Base-by-base conservation (phyloP, 306 rosid genomes). In the Mimosa pudica region DNA sequence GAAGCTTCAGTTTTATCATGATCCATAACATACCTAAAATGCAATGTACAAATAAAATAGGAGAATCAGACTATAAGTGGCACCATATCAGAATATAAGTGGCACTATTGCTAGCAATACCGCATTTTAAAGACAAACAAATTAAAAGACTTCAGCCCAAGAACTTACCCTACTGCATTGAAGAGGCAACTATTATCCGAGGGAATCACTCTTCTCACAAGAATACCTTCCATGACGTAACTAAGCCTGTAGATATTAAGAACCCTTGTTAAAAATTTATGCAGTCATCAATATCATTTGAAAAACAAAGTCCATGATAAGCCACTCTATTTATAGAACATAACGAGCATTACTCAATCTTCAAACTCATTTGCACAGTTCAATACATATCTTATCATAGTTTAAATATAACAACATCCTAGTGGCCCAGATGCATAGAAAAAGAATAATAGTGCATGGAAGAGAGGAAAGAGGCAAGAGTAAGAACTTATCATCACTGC, bases 111-210 rank as follows among this genome's bases (percentile, higher is more conserved):
- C 71, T 41, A 70, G 9, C 60, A 32, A 51, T 20, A 71, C 78
- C 1, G 55, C 67, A 20, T 57, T n/a, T 20, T 18, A 57, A 57
- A 57, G 33, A 57, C 33, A 24, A 57, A 45, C 3, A 16, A 18
- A 60, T 46, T 54, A 20, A 47, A 44, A 55, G 61, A 6, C 33
- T 13, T 2, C 5, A 17, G 11, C 67, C 74, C 11, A n/a, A 35
- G 73, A 79, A 80, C 86, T 77, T 84, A 96, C 99, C 99, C 98
- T 38, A 96, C 92, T 5, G 99, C 99, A 81, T 96, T 96, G 76
- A 96, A 96, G 80, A 96, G 92, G 80, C 99, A 96, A 82, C 97
- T 93, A 80, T 96, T 93, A 81, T 90, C 95, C 7, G 95, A 89
- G 75, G 91, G 92, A 79, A 89, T 90, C 45, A 89, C 90, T 83